phyloP scores from a whole-genome alignment of 306 rosid genomes.

The Ceratonia siliqua region DNA sequence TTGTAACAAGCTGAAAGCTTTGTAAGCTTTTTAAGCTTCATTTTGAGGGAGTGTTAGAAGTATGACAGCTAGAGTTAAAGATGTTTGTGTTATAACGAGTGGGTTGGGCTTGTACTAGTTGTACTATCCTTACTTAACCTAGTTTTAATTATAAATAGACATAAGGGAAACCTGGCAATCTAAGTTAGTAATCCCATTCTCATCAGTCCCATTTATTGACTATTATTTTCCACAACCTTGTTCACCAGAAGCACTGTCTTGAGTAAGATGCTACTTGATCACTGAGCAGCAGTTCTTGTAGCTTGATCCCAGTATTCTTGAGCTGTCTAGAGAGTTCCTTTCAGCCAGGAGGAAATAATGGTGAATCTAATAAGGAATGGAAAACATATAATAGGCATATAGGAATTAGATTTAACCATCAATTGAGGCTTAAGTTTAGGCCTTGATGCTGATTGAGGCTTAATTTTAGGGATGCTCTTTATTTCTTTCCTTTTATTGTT shows the following conservation, averaged over 20 bases:
- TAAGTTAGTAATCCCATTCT: too few relatives aligned
- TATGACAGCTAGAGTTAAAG: too few relatives aligned
- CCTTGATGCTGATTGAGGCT: background rate
- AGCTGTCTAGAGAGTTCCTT: background rate
- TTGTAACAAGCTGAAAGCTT: too few relatives aligned
- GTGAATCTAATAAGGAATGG: background rate
- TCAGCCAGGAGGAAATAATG: background rate
- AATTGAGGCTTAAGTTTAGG: background rate
- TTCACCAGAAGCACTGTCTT: background rate
- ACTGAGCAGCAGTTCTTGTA: background rate
- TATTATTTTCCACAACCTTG: too few relatives aligned
- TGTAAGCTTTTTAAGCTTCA: too few relatives aligned
- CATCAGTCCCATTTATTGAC: too few relatives aligned
- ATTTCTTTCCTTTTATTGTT: background rate
- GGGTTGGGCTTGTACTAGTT: too few relatives aligned
- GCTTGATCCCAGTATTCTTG: background rate
- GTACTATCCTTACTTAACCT: too few relatives aligned
- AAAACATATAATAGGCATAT: background rate
- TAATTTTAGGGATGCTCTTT: background rate
- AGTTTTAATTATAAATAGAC: too few relatives aligned
- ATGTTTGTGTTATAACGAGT: too few relatives aligned
- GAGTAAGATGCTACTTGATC: background rate
- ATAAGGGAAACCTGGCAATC: too few relatives aligned
- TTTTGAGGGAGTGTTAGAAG: too few relatives aligned
- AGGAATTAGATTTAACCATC: background rate